phyloP scores from a whole-genome alignment of 176 grass and related monocot species.

The Paspalum vaginatum region DNA sequence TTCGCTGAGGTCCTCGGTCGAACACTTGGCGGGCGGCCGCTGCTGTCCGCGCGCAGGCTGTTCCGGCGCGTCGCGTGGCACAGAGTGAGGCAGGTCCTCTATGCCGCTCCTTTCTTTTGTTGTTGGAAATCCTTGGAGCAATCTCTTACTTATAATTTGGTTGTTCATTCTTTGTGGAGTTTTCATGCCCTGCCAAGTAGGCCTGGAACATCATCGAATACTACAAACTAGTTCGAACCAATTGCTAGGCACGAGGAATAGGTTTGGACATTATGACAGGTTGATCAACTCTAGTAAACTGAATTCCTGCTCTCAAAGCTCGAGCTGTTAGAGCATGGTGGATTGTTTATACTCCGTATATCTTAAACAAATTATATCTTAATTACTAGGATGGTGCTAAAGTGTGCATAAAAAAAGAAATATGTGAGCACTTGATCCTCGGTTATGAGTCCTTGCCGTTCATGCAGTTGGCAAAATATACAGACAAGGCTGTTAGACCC shows the following conservation, averaged over 20 bases:
- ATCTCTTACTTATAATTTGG: neutral
- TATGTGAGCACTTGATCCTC: neutral
- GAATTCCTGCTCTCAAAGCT: constrained; percentile 7
- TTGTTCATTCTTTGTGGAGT: neutral
- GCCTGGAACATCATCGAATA: neutral
- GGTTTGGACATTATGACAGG: neutral
- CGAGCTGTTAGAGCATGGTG: constrained; percentile 9
- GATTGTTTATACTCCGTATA: neutral
- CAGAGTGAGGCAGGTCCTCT: constrained; percentile 97
- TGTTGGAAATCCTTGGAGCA: constrained; percentile 29
- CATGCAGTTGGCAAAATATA: neutral
- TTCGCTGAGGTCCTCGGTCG: constrained; percentile 81
- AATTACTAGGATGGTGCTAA: neutral
- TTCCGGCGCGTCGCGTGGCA: constrained; percentile 82
- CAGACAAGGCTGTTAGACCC: neutral
- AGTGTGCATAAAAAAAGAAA: neutral
- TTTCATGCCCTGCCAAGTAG: neutral
- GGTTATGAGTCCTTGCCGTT: neutral
- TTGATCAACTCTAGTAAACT: neutral
- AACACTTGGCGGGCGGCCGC: constrained; percentile 72
- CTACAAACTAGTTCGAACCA: neutral
- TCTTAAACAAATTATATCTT: neutral
- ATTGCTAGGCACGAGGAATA: neutral
- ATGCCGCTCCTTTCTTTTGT: constrained; percentile 43
- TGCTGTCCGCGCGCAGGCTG: constrained; percentile 78